Conservation (phyloP, 306 rosid species). For the Mucuna pruriens region DNA sequence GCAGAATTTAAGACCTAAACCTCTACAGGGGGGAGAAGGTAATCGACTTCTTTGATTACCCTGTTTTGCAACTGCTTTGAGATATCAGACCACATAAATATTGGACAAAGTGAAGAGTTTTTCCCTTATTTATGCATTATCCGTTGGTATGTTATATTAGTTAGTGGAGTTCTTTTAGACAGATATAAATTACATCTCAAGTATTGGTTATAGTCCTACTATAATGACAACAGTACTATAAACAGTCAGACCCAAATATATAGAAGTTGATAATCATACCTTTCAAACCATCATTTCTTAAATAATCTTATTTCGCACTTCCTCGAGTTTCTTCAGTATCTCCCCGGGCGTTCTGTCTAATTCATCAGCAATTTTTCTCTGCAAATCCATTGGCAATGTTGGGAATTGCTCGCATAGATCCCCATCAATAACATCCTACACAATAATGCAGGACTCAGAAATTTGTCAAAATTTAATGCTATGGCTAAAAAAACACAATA, state of each 20-base stretch:
- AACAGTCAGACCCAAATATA: not conserved
- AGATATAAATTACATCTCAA: not conserved
- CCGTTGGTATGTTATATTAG: not conserved
- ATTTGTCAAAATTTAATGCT: not conserved
- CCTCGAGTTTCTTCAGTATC: slow-evolving; percentile 92
- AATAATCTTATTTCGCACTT: slow-evolving; percentile 89
- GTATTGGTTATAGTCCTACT: not conserved
- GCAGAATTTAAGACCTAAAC: not conserved
- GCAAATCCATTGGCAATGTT: slow-evolving; percentile 90
- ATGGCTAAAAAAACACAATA: not conserved
- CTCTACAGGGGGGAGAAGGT: not conserved
- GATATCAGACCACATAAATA: not conserved
- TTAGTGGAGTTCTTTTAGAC: slow-evolving; percentile 1
- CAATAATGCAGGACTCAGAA: slow-evolving; percentile 26
- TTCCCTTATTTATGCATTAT: not conserved
- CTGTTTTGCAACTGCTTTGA: not conserved
- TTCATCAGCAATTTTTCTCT: slow-evolving; percentile 96
- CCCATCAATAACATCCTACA: slow-evolving; percentile 97
- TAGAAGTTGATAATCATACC: slow-evolving; percentile 41
- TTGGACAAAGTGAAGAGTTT: not conserved
- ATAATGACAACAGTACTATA: slow-evolving; percentile 1
- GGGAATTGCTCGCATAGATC: slow-evolving; percentile 99
- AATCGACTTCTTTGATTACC: not conserved
- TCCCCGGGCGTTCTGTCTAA: slow-evolving; percentile 96
- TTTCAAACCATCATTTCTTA: slow-evolving; percentile 44